A percentile compares a stretch with the other conserved stretches of the same genome.
Conservation (phyloP, 2,329 filamentous ascomycete species). For the Sporothrix brasiliensis region DNA sequence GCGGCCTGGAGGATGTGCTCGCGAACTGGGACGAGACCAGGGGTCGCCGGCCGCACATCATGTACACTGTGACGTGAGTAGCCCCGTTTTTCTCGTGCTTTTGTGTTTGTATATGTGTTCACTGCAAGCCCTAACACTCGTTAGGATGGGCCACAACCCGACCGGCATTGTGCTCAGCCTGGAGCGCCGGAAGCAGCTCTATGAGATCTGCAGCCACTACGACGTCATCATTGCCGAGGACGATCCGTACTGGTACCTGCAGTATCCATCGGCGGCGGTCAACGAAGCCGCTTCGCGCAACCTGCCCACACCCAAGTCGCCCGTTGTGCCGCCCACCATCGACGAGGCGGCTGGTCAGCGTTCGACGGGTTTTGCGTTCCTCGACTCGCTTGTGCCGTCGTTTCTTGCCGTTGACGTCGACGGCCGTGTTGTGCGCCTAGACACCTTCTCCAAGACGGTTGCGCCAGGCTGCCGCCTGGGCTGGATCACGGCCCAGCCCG, state of each 20-base stretch:
- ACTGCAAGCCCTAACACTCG: constrained; percentile 2
- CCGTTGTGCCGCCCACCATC: constrained; percentile 35
- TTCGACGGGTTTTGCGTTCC: constrained; percentile 69
- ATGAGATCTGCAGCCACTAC: constrained; percentile 77
- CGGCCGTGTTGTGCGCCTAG: constrained; percentile 83
- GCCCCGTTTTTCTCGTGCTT: not conserved
- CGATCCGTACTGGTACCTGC: constrained; percentile 94
- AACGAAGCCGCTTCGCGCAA: constrained; percentile 55
- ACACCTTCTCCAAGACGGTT: constrained; percentile 93
- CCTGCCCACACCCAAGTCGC: constrained; percentile 41
- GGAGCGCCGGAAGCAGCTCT: constrained; percentile 74
- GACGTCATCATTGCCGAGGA: constrained; percentile 92
- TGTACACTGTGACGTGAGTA: constrained; percentile 87
- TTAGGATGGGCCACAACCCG: constrained; percentile 77
- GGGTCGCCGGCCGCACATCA: constrained; percentile 76
- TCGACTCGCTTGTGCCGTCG: constrained; percentile 81
- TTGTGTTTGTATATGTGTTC: not conserved
- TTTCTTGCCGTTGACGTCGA: constrained; percentile 81
- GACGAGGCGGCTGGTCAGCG: constrained; percentile 41
- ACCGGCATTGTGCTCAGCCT: constrained; percentile 76
- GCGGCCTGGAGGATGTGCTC: constrained; percentile 75
- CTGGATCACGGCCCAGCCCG: constrained; percentile 86
- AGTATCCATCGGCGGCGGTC: constrained; percentile 72
- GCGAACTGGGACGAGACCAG: constrained; percentile 76
- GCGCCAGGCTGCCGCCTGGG: constrained; percentile 87